Base-by-base conservation (phyloP, 2,329 filamentous ascomycete species). In the Hypoxylon sp. region DNA sequence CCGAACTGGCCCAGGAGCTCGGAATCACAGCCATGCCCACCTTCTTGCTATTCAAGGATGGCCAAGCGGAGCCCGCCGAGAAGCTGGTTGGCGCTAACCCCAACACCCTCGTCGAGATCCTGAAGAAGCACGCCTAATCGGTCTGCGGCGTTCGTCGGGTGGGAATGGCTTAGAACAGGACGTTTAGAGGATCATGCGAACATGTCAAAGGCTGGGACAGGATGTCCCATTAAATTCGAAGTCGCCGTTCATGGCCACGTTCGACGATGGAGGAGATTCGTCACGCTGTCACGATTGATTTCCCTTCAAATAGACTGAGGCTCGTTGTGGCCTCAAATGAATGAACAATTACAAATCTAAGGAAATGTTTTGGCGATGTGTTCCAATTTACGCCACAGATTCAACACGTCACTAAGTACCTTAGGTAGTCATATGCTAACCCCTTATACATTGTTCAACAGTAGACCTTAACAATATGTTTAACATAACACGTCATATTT, bases 1-100 rank as follows among this genome's bases (percentile, higher is more conserved):
- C 90, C 72, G 89, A 92, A 0, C 86, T 97, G 53, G 89, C 92
- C 32, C 86, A 90, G 75, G 89, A 96, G 78, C 89, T 96, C 70
- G 89, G 88, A 71, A 88, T 98, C 79, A 89, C 92, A 74, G 94
- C 94, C 79, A 97, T 98, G 94, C 94, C 95, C 61, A 97, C 93
- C 28, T 97, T 98, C 84, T 77, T 92, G 62, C 80, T 97, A 77
- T 97, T 94, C 88, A 92, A 93, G 86, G 81, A 90, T 73, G 93
- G 92, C 72, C 80, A 93, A 80, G 90, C 92, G 85, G 80, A 91
- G 80, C 91, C 92, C 85, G 80, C 89, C 36, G 84, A 82, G 46
- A 90, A 93, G 82, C 82, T 97, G 64, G 88, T 96, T 28, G 94
- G 94, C 69, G 94, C 93, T 75, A 93, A 93, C 82, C 90, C 90